Evolutionary conservation across 306 rosid genomes (phyloP).

Genomic region (Pterocarpus santalinus): DNA sequence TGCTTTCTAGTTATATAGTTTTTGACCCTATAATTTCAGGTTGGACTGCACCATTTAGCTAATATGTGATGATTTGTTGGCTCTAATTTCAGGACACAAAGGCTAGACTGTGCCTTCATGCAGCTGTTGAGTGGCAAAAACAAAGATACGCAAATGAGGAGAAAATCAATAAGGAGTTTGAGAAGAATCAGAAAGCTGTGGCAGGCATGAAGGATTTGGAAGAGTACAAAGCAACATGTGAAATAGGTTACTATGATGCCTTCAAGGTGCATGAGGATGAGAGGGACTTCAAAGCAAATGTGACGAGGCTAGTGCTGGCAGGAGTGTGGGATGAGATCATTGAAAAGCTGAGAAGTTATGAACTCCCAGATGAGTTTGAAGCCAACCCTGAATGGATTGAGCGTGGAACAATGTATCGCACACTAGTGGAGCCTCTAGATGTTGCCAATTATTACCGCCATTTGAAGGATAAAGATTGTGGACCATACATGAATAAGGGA

Average conservation of each 20-base stretch:
- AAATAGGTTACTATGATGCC: constrained; percentile 65
- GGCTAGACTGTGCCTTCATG: constrained; percentile 73
- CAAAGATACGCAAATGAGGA: constrained; percentile 52
- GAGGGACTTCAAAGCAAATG: constrained; percentile 76
- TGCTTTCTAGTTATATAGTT: neutral
- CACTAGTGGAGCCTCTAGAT: constrained; percentile 72
- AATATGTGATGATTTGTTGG: constrained; percentile 6
- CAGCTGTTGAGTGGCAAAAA: constrained; percentile 67
- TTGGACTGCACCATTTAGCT: neutral
- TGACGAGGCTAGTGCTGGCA: constrained; percentile 61
- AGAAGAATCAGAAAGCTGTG: neutral
- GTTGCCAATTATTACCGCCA: constrained; percentile 82
- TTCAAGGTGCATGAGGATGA: constrained; percentile 65
- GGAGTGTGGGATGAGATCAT: constrained; percentile 67
- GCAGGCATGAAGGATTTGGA: constrained; percentile 37
- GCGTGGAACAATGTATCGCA: constrained; percentile 59
- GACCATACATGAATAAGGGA: constrained; percentile 56
- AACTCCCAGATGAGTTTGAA: constrained; percentile 74
- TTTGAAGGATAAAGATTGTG: constrained; percentile 53
- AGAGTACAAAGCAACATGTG: constrained; percentile 49
- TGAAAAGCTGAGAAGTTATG: constrained; percentile 58
- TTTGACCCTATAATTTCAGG: neutral
- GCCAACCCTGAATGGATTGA: constrained; percentile 45
- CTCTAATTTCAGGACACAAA: constrained; percentile 63
- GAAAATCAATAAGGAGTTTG: constrained; percentile 40